These are phyloP conservation scores for Rhodosporidiobolus sp. DNA, from an alignment of 768 basidiomycete species.

Conservation along the genomic window DNA sequence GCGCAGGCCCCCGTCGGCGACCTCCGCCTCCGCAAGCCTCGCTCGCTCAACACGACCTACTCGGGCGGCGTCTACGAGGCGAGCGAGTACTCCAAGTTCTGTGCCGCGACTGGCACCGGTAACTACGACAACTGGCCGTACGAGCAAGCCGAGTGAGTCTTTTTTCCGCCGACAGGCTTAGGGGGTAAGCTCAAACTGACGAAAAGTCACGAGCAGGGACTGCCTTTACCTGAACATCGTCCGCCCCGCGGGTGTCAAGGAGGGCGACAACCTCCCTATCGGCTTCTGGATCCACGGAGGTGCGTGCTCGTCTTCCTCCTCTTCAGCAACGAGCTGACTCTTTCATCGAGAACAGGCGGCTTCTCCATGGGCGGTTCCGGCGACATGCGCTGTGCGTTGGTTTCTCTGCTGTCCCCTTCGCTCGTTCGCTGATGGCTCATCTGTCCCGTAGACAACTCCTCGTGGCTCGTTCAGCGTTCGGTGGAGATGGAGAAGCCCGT, in stretches of 20 bases:
- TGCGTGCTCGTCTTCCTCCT: not conserved
- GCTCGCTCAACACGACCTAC: not conserved
- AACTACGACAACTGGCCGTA: not conserved
- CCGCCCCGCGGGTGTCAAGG: slow-evolving; percentile 19
- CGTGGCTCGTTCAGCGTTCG: slow-evolving; percentile 34
- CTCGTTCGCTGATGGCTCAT: not conserved
- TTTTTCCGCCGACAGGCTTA: not conserved
- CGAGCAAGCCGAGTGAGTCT: not conserved
- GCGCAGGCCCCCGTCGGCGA: slow-evolving; percentile 5
- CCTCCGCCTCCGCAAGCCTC: slow-evolving; percentile 6
- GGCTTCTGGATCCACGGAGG: slow-evolving; percentile 46
- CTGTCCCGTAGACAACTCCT: slow-evolving; percentile 23
- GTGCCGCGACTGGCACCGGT: too few species aligned
- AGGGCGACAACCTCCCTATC: slow-evolving; percentile 17
- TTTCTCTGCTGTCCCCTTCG: not conserved
- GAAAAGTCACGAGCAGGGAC: slow-evolving; percentile 11
- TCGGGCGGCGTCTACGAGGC: not conserved
- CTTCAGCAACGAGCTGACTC: not conserved
- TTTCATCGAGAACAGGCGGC: not conserved
- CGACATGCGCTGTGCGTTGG: slow-evolving; percentile 24
- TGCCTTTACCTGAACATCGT: slow-evolving; percentile 39
- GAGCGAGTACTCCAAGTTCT: not conserved
- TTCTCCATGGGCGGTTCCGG: slow-evolving; percentile 12
- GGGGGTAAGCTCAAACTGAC: not conserved
- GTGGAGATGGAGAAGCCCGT: slow-evolving; percentile 39